phyloP scores from a whole-genome alignment of 768 basidiomycete genomes.

The Tulasnella sp. region DNA sequence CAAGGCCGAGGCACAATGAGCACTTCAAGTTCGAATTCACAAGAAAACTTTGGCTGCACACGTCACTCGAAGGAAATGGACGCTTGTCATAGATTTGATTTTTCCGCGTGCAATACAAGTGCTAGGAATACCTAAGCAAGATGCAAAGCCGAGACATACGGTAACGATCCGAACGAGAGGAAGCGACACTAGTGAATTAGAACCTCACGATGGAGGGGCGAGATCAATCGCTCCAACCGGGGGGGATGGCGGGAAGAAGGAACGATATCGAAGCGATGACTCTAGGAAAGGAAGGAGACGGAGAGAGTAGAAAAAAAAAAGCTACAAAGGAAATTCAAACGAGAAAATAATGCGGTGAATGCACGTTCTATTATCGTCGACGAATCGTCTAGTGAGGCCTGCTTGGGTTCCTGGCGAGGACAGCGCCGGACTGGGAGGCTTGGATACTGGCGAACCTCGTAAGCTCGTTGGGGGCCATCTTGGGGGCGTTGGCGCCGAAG shows the following conservation, averaged over 20 bases:
- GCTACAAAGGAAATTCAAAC: conserved; percentile 1
- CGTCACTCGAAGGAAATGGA: background rate
- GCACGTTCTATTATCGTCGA: conserved; percentile 1
- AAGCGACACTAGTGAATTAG: conserved; percentile 9
- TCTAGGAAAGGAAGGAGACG: background rate
- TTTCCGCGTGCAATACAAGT: background rate
- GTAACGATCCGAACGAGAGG: background rate
- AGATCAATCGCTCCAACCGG: background rate
- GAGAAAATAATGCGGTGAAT: background rate
- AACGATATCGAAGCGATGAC: background rate
- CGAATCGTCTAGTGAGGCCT: conserved; percentile 20
- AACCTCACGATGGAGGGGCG: background rate
- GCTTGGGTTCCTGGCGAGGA: conserved; percentile 29
- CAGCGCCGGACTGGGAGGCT: conserved; percentile 62
- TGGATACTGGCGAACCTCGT: conserved; percentile 84
- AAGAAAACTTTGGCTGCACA: too few relatives aligned
- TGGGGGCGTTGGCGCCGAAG: conserved; percentile 62
- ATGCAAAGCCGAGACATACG: background rate
- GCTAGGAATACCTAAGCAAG: background rate
- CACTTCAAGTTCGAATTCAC: too few relatives aligned
- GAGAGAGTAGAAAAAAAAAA: background rate
- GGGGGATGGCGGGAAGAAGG: background rate
- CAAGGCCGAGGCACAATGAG: too few relatives aligned
- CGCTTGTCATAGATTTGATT: background rate
- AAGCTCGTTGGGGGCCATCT: conserved; percentile 73